Evolutionary conservation across 805 yeast genomes (phyloP).

Genomic region (Kodamaea restingae): DNA sequence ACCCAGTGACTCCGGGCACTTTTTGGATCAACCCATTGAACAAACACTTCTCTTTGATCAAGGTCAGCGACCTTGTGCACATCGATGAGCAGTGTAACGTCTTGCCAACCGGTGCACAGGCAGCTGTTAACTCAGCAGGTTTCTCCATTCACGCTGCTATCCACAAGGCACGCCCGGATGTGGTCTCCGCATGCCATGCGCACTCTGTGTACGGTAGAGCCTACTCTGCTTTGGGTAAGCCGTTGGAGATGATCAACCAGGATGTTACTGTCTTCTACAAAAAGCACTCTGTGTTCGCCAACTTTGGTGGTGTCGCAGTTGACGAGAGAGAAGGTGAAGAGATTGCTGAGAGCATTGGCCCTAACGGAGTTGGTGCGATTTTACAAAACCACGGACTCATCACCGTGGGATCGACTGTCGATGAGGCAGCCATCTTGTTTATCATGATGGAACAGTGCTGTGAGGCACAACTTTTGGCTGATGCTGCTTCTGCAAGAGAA

Average conservation of each 20-base stretch:
- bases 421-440: constrained; percentile 69
- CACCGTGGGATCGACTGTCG: constrained; percentile 67
- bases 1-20: constrained; percentile 73
- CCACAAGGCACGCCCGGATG: constrained; percentile 37
- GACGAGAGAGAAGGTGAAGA: constrained; percentile 59
- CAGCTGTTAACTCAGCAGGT: constrained; percentile 40
- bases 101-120: constrained; percentile 37
- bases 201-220: constrained; percentile 41
- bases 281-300: constrained; percentile 58
- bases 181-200: constrained; percentile 40
- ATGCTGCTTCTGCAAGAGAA: constrained; percentile 41
- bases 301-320: constrained; percentile 78
- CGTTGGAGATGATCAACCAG: constrained; percentile 74
- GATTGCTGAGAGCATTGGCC: constrained; percentile 59
- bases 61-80: constrained; percentile 39
- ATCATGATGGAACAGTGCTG: constrained; percentile 62
- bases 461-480: constrained; percentile 61
- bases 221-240: constrained; percentile 32
- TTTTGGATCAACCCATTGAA: constrained; percentile 91
- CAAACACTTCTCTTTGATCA: constrained; percentile 55
- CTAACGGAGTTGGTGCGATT: constrained; percentile 50
- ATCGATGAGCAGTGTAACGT: constrained; percentile 34
- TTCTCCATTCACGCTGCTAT: constrained; percentile 39
- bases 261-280: constrained; percentile 69
- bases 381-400: constrained; percentile 71